Conservation (phyloP, 306 rosid genomes). For the Herpetospermum pedunculosum region DNA sequence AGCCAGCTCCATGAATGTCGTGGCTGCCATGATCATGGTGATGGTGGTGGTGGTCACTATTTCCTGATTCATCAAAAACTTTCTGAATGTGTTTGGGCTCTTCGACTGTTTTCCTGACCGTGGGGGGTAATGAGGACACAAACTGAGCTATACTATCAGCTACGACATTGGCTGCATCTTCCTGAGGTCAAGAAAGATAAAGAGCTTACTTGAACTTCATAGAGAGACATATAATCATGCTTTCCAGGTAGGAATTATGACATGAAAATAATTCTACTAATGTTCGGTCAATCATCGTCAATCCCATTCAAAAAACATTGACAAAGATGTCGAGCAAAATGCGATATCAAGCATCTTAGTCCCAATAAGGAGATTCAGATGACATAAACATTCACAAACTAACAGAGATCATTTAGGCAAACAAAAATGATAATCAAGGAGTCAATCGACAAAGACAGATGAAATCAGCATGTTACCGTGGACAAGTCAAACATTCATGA, state of each 20-base stretch:
- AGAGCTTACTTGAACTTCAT: not conserved
- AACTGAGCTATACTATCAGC: constrained; percentile 57
- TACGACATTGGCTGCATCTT: constrained; percentile 50
- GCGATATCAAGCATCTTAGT: not conserved
- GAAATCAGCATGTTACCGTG: not conserved
- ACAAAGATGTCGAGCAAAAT: not conserved
- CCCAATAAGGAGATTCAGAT: not conserved
- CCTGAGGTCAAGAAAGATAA: constrained; percentile 30
- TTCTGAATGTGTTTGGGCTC: constrained; percentile 61
- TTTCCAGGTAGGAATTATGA: not conserved
- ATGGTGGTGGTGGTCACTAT: constrained; percentile 18
- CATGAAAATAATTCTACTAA: not conserved
- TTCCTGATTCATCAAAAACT: constrained; percentile 46
- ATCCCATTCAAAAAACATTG: not conserved
- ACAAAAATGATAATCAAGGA: not conserved
- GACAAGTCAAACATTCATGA: not conserved
- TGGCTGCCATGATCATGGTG: constrained; percentile 19
- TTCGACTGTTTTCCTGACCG: constrained; percentile 48
- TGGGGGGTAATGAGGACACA: constrained; percentile 58
- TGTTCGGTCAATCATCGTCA: not conserved
- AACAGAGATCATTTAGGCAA: not conserved
- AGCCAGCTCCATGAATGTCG: constrained; percentile 37
- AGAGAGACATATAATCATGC: not conserved
- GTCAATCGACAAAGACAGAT: not conserved
- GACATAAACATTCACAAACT: not conserved